A percentile compares a stretch with the other conserved stretches of the same genome.
These are phyloP conservation scores for Vaccinium corymbosum DNA, from an alignment of 148 eudicot species.

Conservation along the genomic window DNA sequence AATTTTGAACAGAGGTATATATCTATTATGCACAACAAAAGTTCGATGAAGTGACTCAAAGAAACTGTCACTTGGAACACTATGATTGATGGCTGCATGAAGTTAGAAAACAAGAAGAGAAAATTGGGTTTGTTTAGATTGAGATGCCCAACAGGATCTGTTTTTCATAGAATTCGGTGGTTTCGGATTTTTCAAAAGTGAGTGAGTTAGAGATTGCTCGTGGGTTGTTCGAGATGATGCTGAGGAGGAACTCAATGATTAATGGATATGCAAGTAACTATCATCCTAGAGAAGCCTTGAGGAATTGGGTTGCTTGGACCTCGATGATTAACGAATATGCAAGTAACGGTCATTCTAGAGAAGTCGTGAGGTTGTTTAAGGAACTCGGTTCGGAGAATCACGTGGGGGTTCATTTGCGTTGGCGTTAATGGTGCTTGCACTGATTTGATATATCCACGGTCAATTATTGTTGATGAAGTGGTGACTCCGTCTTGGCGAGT, in stretches of 20 bases:
- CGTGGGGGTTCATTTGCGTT: slow-evolving; percentile 53
- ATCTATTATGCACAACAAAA: slow-evolving; percentile 37
- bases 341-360: slow-evolving; percentile 41
- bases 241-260: slow-evolving; percentile 10
- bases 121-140: slow-evolving; percentile 29
- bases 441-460: slow-evolving; percentile 66
- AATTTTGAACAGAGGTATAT: too few relatives aligned
- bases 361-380: slow-evolving; percentile 66
- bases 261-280: too few relatives aligned
- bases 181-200: slow-evolving; percentile 51
- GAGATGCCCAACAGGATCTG: slow-evolving; percentile 62
- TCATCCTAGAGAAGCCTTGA: slow-evolving; percentile 3
- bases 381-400: slow-evolving; percentile 39
- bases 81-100: slow-evolving; percentile 1
- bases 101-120: not conserved
- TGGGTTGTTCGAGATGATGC: slow-evolving; percentile 66
- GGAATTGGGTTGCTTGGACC: slow-evolving; percentile 72
- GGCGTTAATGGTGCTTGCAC: slow-evolving; percentile 72
- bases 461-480: slow-evolving; percentile 45
- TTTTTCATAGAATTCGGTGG: slow-evolving; percentile 75
- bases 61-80: slow-evolving; percentile 77
- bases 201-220: slow-evolving; percentile 56
- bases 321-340: slow-evolving; percentile 79
- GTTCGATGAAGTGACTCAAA: slow-evolving; percentile 73
- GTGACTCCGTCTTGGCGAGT: slow-evolving; percentile 71